These are phyloP conservation scores for Quercus cerris DNA, from an alignment of 306 rosid species.

Conservation along the genomic window DNA sequence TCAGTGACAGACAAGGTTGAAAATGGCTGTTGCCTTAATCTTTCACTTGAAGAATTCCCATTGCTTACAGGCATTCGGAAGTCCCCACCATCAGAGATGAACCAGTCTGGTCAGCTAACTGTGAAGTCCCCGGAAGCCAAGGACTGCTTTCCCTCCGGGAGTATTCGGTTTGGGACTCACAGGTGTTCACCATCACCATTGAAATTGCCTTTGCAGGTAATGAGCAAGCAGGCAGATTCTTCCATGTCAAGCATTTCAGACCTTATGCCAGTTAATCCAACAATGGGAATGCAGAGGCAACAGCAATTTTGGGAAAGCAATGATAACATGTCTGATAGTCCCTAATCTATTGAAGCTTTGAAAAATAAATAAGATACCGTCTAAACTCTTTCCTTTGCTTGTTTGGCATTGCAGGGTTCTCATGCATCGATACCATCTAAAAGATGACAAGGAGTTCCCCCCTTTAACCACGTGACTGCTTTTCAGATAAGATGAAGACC, in stretches of 20 bases:
- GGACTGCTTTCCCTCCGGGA: constrained; percentile 6
- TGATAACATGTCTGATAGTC: constrained; percentile 23
- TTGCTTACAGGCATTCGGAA: constrained; percentile 23
- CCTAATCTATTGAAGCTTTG: constrained; percentile 5
- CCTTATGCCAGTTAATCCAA: constrained; percentile 4
- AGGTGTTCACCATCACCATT: not conserved
- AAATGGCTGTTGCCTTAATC: too few species aligned
- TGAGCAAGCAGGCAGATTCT: constrained; percentile 15
- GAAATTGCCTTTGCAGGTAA: constrained; percentile 15
- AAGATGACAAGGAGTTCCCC: not conserved
- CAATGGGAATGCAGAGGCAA: constrained; percentile 8
- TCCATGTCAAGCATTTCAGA: constrained; percentile 20
- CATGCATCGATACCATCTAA: constrained; percentile 9
- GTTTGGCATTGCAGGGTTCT: constrained; percentile 17
- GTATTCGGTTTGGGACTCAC: constrained; percentile 21
- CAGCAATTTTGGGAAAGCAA: constrained; percentile 1
- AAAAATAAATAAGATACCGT: constrained; percentile 4
- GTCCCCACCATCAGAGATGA: constrained; percentile 9
- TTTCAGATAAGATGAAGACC: too few species aligned
- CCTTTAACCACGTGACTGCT: too few species aligned
- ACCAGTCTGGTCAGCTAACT: not conserved
- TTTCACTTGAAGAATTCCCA: constrained; percentile 33
- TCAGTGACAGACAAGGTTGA: not conserved
- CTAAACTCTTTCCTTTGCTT: not conserved
- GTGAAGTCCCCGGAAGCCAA: not conserved